These are phyloP conservation scores for Ophiorrhiza pumila DNA, from an alignment of 257 asterid species.

Conservation along the genomic window DNA sequence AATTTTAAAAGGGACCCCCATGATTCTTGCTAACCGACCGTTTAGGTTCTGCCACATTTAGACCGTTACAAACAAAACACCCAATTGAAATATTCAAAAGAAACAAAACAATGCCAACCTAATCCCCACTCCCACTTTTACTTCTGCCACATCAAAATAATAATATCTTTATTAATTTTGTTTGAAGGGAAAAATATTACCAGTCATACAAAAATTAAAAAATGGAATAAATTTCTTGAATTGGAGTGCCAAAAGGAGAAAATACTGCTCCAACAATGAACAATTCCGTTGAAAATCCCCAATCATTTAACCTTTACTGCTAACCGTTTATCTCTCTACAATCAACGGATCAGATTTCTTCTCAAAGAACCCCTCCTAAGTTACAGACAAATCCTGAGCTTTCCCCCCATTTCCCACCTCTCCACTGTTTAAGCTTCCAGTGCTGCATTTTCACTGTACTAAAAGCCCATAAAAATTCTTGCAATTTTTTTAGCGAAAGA, in stretches of 20 bases:
- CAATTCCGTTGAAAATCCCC: too few species aligned
- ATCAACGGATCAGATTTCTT: constrained; percentile 28
- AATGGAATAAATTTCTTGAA: not conserved
- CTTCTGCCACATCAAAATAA: too few species aligned
- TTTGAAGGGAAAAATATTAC: too few species aligned
- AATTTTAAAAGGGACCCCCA: constrained; percentile 20
- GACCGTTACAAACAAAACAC: constrained; percentile 34
- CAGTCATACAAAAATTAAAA: too few species aligned
- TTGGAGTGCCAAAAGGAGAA: constrained; percentile 14
- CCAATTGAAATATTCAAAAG: constrained; percentile 22
- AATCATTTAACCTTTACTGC: constrained; percentile 5
- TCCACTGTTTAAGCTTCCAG: constrained; percentile 17
- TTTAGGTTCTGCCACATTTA: constrained; percentile 17
- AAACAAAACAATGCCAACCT: constrained; percentile 13
- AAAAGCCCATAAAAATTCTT: constrained; percentile 16
- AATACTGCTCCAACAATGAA: too few species aligned
- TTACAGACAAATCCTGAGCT: constrained; percentile 3
- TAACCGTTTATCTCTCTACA: constrained; percentile 19
- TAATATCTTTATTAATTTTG: too few species aligned
- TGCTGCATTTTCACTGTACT: constrained; percentile 3
- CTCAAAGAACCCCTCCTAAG: constrained; percentile 12
- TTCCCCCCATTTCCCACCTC: constrained; percentile 10
- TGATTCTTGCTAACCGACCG: constrained; percentile 23
- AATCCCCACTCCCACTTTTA: constrained; percentile 14
- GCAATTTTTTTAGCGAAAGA: constrained; percentile 11